These are phyloP conservation scores for Acer negundo DNA, from an alignment of 345 rosid species.

Conservation along the genomic window DNA sequence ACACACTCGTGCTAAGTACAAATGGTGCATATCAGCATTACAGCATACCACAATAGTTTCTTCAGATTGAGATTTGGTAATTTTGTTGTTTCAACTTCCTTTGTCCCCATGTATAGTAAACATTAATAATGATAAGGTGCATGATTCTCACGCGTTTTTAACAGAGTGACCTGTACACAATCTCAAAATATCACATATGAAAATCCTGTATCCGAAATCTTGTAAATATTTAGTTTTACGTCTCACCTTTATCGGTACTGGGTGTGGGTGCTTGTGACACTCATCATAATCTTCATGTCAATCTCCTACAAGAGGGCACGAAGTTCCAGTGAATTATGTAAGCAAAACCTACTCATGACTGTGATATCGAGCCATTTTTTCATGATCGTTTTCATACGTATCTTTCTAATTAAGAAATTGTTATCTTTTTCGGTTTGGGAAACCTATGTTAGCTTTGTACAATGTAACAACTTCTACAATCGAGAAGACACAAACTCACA, in stretches of 20 bases:
- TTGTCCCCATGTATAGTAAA: too few relatives aligned
- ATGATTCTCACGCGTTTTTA: too few relatives aligned
- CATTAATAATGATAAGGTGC: too few relatives aligned
- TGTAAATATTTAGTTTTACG: too few relatives aligned
- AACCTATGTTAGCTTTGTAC: constrained; percentile 12
- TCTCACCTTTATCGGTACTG: background rate
- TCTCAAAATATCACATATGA: too few relatives aligned
- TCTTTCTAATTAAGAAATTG: constrained; percentile 13
- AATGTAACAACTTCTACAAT: constrained; percentile 6
- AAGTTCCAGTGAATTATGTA: background rate
- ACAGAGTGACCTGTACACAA: too few relatives aligned
- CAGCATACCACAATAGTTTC: too few relatives aligned
- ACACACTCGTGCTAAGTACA: constrained; percentile 22
- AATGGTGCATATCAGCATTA: background rate
- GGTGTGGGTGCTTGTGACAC: background rate
- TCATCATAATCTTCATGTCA: background rate
- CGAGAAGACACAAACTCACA: background rate
- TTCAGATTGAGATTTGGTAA: background rate
- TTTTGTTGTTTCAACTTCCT: too few relatives aligned
- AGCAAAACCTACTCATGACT: constrained; percentile 10
- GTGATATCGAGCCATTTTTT: background rate
- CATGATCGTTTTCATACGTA: background rate
- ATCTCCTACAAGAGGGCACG: background rate
- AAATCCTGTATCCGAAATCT: too few relatives aligned
- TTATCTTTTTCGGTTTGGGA: background rate